Evolutionary conservation across 2,329 filamentous ascomycete species (phyloP).

Genomic region (Pseudovirgaria hyperparasitica): DNA sequence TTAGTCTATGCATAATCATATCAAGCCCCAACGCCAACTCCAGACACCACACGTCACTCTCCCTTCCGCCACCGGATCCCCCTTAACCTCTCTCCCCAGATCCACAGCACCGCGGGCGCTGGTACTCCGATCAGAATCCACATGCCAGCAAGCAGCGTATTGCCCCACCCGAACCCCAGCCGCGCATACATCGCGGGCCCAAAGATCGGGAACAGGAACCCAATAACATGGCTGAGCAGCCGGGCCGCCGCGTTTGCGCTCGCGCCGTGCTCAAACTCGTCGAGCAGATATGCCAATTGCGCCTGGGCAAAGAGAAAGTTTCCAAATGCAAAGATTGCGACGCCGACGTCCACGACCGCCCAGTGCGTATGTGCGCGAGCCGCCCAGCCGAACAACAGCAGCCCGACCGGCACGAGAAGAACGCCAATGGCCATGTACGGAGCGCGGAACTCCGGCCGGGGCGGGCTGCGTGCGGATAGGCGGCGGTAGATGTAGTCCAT

Average conservation of each 20-base stretch:
- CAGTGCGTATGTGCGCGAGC: constrained; percentile 37
- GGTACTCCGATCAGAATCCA: constrained; percentile 18
- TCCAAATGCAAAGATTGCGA: constrained; percentile 29
- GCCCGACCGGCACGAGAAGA: constrained; percentile 17
- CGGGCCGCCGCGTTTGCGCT: constrained; percentile 39
- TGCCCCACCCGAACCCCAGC: constrained; percentile 27
- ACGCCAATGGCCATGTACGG: constrained; percentile 12
- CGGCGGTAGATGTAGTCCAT: constrained; percentile 32
- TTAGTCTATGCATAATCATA: no score
- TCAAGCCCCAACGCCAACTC: no score
- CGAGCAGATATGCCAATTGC: constrained; percentile 48
- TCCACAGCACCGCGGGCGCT: constrained; percentile 32
- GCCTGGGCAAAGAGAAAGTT: constrained; percentile 22
- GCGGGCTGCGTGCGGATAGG: constrained; percentile 7
- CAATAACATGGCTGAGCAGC: constrained; percentile 1
- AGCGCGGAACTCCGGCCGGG: constrained; percentile 12
- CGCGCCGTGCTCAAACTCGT: constrained; percentile 44
- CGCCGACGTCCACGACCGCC: constrained; percentile 40
- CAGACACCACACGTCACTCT: no score
- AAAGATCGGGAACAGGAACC: constrained; percentile 21
- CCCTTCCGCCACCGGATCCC: no score
- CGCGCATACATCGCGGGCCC: constrained; percentile 19
- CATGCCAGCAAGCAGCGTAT: constrained; percentile 15
- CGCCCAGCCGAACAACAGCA: constrained; percentile 39
- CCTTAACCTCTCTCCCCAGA: constrained; percentile 29